Base-by-base conservation (phyloP, 176 grass and related monocot species). In the Carex cristatella region DNA sequence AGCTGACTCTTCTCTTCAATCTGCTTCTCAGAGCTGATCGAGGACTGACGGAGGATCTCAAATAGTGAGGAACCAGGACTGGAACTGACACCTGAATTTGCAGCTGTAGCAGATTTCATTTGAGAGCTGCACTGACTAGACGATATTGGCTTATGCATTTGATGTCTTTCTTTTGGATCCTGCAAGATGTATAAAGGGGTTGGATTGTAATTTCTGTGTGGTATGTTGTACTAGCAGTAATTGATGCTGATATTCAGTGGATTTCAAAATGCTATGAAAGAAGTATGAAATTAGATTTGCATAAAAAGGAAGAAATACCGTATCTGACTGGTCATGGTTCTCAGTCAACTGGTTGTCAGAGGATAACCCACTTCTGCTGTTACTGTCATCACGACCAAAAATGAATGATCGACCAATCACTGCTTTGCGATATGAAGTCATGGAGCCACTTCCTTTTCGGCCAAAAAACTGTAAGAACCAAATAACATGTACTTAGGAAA, bases 351-450 rank as follows among this genome's bases (percentile, higher is more conserved):
- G 74, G 63, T 61, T 86, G 5, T 87, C 85, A 54, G 80, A 16
- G 49, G 89, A 67, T 61, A 94, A 78, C 62, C 89, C 84, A 62
- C 89, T 94, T 85, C 70, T 87, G 65, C 89, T 91, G 74, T 91
- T 94, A 79, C 91, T 98, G 48, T 95, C 95, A 53, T 95, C 95
- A 63, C 88, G 89, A 6, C 92, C 91, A 87, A 98, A 98, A 69
- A 98, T 91, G 87, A 90, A 98, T 27, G 89, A 44, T 42, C 85
- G 73, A 64, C 79, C 87, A 71, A 86, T 85, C 28, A 79, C 78
- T 81, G 86, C 90, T 92, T 92, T 95, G 63, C 86, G 91, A 10
- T 91, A 94, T 83, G 86, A 88, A 79, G 68, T 76, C 35, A 93
- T 42, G 5, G 88, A 84, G 85, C 81, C 74, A 88, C 85, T 93